Conservation (phyloP, 768 basidiomycete genomes). For the Phaffia tasmanica region DNA sequence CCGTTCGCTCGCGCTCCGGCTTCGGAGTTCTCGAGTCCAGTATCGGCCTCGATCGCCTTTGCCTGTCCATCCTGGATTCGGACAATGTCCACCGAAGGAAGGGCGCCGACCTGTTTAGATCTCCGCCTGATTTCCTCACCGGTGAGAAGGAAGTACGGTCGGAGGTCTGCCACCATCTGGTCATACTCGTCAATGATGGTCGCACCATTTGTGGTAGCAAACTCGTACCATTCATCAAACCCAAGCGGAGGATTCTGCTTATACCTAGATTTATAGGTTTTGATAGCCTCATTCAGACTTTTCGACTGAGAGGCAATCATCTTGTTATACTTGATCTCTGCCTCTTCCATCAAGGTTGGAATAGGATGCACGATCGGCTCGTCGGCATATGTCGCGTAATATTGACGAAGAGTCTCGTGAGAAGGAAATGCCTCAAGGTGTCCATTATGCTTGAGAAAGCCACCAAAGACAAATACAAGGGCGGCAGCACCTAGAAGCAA, state of each 20-base stretch:
- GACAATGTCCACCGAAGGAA: slow-evolving; percentile 81
- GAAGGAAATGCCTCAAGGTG: too few relatives aligned
- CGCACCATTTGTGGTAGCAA: slow-evolving; percentile 59
- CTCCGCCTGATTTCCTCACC: slow-evolving; percentile 62
- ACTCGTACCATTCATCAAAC: slow-evolving; percentile 44
- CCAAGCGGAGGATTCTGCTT: slow-evolving; percentile 34
- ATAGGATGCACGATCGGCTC: slow-evolving; percentile 34
- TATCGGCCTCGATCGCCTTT: slow-evolving; percentile 49
- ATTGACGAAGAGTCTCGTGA: too few relatives aligned
- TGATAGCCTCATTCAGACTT: slow-evolving; percentile 34
- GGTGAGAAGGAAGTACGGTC: slow-evolving; percentile 67
- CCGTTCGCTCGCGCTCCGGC: slow-evolving; percentile 66
- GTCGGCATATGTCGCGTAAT: too few relatives aligned
- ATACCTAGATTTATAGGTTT: slow-evolving; percentile 36
- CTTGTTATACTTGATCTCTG: slow-evolving; percentile 32
- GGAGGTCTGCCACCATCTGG: slow-evolving; percentile 59
- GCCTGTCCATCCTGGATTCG: slow-evolving; percentile 57
- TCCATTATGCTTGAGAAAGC: too few relatives aligned
- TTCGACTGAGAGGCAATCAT: slow-evolving; percentile 35
- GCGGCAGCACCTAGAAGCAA: too few relatives aligned
- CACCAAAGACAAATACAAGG: too few relatives aligned
- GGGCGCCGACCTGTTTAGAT: slow-evolving; percentile 50
- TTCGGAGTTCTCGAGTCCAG: slow-evolving; percentile 53
- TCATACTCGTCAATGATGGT: slow-evolving; percentile 83
- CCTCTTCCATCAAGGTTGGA: slow-evolving; percentile 37